phyloP scores from a whole-genome alignment of 805 yeast species.

The Teunomyces lycoperdinae region DNA sequence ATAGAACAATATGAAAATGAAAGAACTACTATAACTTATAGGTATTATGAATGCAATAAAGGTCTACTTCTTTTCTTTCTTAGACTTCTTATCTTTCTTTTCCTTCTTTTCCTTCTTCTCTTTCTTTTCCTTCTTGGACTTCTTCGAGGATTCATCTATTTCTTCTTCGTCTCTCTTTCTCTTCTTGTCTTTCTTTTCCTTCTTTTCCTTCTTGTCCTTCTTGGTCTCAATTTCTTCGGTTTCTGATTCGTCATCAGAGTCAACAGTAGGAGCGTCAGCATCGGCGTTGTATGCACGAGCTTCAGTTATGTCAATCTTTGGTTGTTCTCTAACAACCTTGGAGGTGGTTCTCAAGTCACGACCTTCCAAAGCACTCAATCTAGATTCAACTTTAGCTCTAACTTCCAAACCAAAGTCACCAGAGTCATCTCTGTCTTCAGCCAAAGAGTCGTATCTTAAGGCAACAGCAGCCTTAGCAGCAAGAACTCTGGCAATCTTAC shows the following conservation, averaged over 20 bases:
- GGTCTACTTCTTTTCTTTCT: constrained; percentile 27
- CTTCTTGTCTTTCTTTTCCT: constrained; percentile 27
- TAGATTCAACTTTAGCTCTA: constrained; percentile 89
- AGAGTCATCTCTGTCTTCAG: constrained; percentile 95
- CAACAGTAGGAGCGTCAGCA: constrained; percentile 70
- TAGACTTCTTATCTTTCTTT: constrained; percentile 36
- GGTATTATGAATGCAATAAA: constrained; percentile 4
- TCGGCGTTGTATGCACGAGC: constrained; percentile 90
- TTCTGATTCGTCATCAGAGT: constrained; percentile 32
- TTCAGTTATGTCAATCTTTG: constrained; percentile 83
- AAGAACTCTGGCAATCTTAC: constrained; percentile 96
- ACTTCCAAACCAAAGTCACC: constrained; percentile 91
- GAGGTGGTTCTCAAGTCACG: constrained; percentile 91
- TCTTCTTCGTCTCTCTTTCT: constrained; percentile 22
- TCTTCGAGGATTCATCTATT: constrained; percentile 23
- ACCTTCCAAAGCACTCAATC: constrained; percentile 94
- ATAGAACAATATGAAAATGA: constrained; percentile 4
- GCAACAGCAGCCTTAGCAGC: constrained; percentile 99
- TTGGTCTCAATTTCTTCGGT: constrained; percentile 28
- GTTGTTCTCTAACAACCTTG: constrained; percentile 74
- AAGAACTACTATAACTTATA: constrained; percentile 3
- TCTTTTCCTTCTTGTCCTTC: constrained; percentile 33
- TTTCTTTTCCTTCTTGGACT: constrained; percentile 51
- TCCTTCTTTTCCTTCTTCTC: constrained; percentile 50
- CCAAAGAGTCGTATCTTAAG: constrained; percentile 91